A percentile compares a stretch with the other conserved stretches of the same genome.
These are phyloP conservation scores for Blastobotrys serpentis DNA, from an alignment of 1,139 yeast genomes.

Conservation along the genomic window DNA sequence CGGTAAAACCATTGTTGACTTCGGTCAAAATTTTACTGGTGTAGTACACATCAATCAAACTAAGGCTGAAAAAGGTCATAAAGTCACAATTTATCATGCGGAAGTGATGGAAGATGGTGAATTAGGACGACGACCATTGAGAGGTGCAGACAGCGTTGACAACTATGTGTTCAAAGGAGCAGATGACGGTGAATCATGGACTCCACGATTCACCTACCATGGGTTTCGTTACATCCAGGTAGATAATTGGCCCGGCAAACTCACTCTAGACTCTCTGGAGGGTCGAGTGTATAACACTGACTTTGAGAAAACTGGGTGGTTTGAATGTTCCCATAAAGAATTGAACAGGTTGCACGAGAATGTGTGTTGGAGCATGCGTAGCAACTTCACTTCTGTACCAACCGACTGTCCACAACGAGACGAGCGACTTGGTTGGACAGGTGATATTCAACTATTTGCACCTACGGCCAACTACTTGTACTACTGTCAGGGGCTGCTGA, in stretches of 20 bases:
- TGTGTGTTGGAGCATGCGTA: conserved; percentile 26
- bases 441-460: conserved; percentile 29
- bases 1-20: conserved; percentile 29
- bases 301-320: conserved; percentile 24
- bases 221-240: conserved; percentile 29
- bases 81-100: conserved; percentile 26
- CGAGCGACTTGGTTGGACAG: conserved; percentile 32
- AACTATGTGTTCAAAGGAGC: conserved; percentile 24
- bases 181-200: conserved; percentile 23
- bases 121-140: conserved; percentile 27
- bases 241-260: conserved; percentile 26
- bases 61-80: conserved; percentile 25
- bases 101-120: conserved; percentile 32
- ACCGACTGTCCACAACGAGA: conserved; percentile 34
- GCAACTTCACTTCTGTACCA: conserved; percentile 28
- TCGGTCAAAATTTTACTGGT: conserved; percentile 30
- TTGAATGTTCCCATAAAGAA: conserved; percentile 25
- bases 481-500: conserved; percentile 25
- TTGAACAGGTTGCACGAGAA: conserved; percentile 25
- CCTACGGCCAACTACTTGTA: conserved; percentile 30
- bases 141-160: conserved; percentile 26
- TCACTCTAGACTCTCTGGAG: conserved; percentile 19
- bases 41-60: conserved; percentile 21
- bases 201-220: conserved; percentile 29
- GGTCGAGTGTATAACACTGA: conserved; percentile 23